Conservation (phyloP, 495 filamentous ascomycete genomes). For the Cercophora scortea region DNA sequence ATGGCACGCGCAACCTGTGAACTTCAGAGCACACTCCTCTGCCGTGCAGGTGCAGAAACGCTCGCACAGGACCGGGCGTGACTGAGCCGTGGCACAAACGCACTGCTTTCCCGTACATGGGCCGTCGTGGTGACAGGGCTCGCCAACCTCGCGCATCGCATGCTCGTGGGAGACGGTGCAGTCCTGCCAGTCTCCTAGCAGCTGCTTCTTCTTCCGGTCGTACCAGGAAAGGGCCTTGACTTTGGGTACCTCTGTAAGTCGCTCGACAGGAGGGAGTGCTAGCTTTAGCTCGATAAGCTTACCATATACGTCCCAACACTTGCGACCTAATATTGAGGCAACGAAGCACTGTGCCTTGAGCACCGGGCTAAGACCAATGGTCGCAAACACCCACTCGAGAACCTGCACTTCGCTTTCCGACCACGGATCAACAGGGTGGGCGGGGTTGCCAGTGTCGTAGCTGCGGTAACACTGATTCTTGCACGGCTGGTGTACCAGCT, state of each 20-base stretch:
- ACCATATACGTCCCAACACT: conserved; percentile 43
- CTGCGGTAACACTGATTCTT: conserved; percentile 33
- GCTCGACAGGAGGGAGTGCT: conserved; percentile 15
- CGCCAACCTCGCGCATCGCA: conserved; percentile 27
- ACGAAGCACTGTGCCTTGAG: conserved; percentile 33
- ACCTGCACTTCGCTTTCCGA: conserved; percentile 29
- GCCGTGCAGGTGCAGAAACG: conserved; percentile 55
- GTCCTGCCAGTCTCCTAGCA: conserved; percentile 41
- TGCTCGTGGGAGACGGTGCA: conserved; percentile 37
- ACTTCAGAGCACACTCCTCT: conserved; percentile 51
- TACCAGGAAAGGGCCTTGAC: conserved; percentile 37
- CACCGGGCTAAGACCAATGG: conserved; percentile 25
- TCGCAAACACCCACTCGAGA: conserved; percentile 29
- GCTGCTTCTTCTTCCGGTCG: conserved; percentile 38
- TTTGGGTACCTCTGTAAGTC: conserved; percentile 13
- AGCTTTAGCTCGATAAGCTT: conserved; percentile 36
- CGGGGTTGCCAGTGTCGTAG: conserved; percentile 19
- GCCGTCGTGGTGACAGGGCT: conserved; percentile 40
- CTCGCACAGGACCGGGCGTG: conserved; percentile 50
- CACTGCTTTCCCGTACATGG: conserved; percentile 42
- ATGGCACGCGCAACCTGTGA: conserved; percentile 58
- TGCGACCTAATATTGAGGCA: conserved; percentile 31
- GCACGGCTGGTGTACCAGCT: conserved; percentile 21
- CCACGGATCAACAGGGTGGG: conserved; percentile 22
- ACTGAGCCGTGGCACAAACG: conserved; percentile 40